A percentile compares a stretch with the other conserved stretches of the same genome.
These are phyloP conservation scores for Phytopythium montanum DNA, from an alignment of 352 stramenopile genomes.

Conservation along the genomic window DNA sequence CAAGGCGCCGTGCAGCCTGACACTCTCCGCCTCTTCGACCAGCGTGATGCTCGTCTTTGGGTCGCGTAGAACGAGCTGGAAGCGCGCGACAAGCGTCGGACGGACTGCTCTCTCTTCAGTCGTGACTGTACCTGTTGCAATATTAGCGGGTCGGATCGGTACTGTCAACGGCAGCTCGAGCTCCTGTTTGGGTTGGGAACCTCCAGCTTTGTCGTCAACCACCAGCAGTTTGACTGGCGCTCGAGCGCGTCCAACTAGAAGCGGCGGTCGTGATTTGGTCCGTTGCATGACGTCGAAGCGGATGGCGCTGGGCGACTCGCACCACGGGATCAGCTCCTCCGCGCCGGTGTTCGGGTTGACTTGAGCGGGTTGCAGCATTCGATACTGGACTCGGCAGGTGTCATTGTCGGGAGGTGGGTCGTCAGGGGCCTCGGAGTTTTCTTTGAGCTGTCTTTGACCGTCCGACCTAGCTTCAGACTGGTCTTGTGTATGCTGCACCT, in stretches of 20 bases:
- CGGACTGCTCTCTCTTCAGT: neutral
- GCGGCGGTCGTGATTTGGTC: neutral
- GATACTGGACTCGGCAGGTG: constrained; percentile 24
- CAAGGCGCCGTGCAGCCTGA: constrained; percentile 23
- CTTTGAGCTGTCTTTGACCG: neutral
- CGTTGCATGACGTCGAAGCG: constrained; percentile 33
- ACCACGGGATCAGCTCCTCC: constrained; percentile 21
- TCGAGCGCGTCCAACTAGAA: constrained; percentile 20
- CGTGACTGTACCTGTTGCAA: too few relatives aligned
- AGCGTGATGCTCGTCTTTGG: constrained; percentile 17
- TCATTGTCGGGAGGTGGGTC: constrained; percentile 8
- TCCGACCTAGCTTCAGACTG: neutral
- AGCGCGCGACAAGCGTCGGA: constrained; percentile 8
- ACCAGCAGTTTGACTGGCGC: constrained; percentile 22
- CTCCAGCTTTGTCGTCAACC: constrained; percentile 14
- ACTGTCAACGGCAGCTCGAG: neutral
- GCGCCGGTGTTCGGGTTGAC: constrained; percentile 8
- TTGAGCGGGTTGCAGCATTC: constrained; percentile 23
- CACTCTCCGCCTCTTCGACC: constrained; percentile 24
- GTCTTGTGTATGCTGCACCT: neutral
- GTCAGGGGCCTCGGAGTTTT: neutral
- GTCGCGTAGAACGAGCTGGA: constrained; percentile 26
- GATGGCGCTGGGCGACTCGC: constrained; percentile 15
- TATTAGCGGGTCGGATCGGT: neutral
- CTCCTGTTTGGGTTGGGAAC: constrained; percentile 15